A percentile compares a stretch with the other conserved stretches of the same genome.
These are phyloP conservation scores for Xylaria digitata DNA, from an alignment of 2,329 filamentous ascomycete species.

Conservation along the genomic window DNA sequence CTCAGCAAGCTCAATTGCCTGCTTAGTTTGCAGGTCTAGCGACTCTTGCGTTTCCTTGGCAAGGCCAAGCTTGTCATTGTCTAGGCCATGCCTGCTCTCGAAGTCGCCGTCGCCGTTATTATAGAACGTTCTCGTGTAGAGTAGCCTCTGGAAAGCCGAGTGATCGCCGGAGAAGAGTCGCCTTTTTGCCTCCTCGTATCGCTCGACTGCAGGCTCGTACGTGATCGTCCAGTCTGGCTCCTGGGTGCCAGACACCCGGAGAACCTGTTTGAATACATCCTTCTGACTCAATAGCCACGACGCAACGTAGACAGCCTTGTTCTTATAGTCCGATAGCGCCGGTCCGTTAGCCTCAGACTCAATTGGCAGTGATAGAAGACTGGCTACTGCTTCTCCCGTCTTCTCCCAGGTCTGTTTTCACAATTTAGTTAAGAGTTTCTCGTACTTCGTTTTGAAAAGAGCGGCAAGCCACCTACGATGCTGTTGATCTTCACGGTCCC, in stretches of 20 bases:
- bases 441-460: conserved; percentile 55
- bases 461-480: conserved; percentile 56
- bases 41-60: conserved; percentile 60
- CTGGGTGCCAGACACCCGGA: conserved; percentile 66
- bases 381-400: conserved; percentile 62
- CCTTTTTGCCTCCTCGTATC: conserved; percentile 61
- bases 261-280: conserved; percentile 72
- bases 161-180: conserved; percentile 57
- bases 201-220: conserved; percentile 58
- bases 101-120: conserved; percentile 55
- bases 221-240: conserved; percentile 71
- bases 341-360: conserved; percentile 50
- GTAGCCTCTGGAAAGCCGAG: conserved; percentile 58
- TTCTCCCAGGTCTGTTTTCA: conserved; percentile 43
- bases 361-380: conserved; percentile 61
- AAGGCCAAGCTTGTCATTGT: conserved; percentile 67
- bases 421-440: not conserved
- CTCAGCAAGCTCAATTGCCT: conserved; percentile 54
- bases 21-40: conserved; percentile 66
- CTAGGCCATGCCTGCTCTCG: conserved; percentile 55
- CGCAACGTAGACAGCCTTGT: conserved; percentile 62
- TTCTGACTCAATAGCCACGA: conserved; percentile 70
- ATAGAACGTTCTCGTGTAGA: conserved; percentile 69
- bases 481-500: conserved; percentile 67
- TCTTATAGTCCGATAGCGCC: conserved; percentile 58